Evolutionary conservation across 345 rosid species (phyloP), one percentile per base, ranked within the genome.

Genomic region (Abelmoschus esculentus): DNA sequence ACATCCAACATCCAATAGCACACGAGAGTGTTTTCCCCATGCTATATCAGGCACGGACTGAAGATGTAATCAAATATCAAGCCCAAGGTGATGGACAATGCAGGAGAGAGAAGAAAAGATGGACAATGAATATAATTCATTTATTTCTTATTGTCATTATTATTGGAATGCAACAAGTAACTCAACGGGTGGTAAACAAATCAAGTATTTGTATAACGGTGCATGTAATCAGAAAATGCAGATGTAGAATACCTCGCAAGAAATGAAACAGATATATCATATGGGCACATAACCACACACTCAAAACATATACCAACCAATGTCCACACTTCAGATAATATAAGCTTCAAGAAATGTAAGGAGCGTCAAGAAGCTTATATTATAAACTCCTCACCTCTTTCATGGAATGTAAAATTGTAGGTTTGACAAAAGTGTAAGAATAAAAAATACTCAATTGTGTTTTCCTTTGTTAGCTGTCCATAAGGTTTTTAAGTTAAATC

Each of bases 1-100:
- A 78, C 98, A 96, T 77, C 99, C 99, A 77, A 96, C 97, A 75
- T 96, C 98, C 84, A 96, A 83, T 58, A 90, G 54, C 56, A 96
- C 97, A 18, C 98, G 93, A 55, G 98, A 72, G 28, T 76, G 86
- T 69, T 84, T 90, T 73, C 98, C 97, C 98, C 98, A 95, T 28
- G 86, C 86, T 67, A 95, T 76, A 62, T 74, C 96, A 73, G 86
- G 82, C 65, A 89, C 89, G 79, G 96, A 82, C 98, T 93, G 87
- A 74, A 87, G 17, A 54, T 68, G 67, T 29, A 59, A 59, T 14
- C 63, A 31, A 58, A 58, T 15, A 58, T 6, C 34, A 58, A 58
- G 36, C 8, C 1, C 11, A 44, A 22, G 68, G 7, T 64, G 18
- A 44, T 5, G 44, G 17, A 22, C 42, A 8, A 12, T 58, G 38